Evolutionary conservation across 2,329 filamentous ascomycete species (phyloP).

Genomic region (Hypoxylon sp.): DNA sequence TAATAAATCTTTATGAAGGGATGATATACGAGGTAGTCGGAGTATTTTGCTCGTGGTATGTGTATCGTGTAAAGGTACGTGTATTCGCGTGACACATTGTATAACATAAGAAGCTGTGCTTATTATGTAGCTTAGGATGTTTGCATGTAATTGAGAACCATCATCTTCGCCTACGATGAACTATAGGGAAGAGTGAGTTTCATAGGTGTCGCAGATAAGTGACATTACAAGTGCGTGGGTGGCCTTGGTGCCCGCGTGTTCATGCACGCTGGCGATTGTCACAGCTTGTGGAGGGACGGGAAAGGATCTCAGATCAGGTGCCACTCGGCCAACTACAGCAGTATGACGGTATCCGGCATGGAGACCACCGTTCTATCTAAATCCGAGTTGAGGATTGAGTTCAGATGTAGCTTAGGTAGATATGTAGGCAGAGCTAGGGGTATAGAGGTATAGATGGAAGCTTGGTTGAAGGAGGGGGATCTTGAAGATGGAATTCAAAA

Average conservation of each 20-base stretch:
- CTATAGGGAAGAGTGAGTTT: not conserved
- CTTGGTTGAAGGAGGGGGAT: constrained; percentile 14
- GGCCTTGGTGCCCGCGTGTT: constrained; percentile 19
- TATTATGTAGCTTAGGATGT: not conserved
- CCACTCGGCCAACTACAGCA: constrained; percentile 24
- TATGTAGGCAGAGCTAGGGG: constrained; percentile 15
- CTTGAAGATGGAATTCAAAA: not conserved
- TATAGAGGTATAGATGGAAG: constrained; percentile 5
- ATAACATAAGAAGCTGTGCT: constrained; percentile 12
- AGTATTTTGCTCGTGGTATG: constrained; percentile 11
- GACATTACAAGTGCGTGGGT: constrained; percentile 12
- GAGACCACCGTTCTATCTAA: constrained; percentile 13
- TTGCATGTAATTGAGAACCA: not conserved
- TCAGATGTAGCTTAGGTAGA: not conserved
- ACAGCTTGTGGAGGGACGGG: constrained; percentile 12
- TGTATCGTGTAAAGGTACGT: not conserved
- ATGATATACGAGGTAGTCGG: not conserved
- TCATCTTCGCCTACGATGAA: not conserved
- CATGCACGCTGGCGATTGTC: constrained; percentile 25
- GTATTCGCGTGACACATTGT: constrained; percentile 13
- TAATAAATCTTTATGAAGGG: not conserved
- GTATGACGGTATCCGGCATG: constrained; percentile 13
- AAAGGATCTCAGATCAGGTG: constrained; percentile 27
- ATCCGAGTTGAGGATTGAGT: not conserved
- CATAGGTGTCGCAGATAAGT: constrained; percentile 4